A percentile compares a stretch with the other conserved stretches of the same genome.
These are phyloP conservation scores for Coelastrella sp. DNA, from an alignment of 139 green algal genomes.

Conservation along the genomic window DNA sequence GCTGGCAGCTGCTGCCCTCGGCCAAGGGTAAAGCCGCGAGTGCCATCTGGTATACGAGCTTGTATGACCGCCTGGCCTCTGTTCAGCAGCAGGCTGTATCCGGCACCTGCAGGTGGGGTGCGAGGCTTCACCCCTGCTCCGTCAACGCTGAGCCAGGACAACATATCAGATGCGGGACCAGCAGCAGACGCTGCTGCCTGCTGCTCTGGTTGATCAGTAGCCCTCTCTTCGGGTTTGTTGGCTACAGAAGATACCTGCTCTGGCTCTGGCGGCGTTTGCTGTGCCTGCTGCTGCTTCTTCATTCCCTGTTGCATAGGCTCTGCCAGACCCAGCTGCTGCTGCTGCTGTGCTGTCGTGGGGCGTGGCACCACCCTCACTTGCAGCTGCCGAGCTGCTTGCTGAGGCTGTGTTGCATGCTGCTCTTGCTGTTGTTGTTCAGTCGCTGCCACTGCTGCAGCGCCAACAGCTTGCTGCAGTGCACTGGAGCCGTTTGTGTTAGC, in stretches of 20 bases:
- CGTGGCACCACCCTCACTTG: constrained; percentile 32
- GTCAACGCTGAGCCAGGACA: neutral
- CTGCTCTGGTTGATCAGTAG: neutral
- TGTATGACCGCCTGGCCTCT: neutral
- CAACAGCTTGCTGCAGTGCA: neutral
- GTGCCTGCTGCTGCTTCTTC: constrained; percentile 4
- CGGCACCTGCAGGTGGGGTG: constrained; percentile 13
- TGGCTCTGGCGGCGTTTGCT: constrained; percentile 2
- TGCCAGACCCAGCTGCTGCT: neutral
- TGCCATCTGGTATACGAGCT: constrained; percentile 31
- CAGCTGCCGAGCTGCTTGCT: neutral
- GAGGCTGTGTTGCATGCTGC: neutral
- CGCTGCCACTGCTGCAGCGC: neutral
- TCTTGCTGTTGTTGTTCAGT: neutral
- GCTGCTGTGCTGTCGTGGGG: neutral
- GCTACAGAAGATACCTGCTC: too few relatives aligned
- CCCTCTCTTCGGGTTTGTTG: too few relatives aligned
- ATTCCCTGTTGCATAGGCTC: neutral
- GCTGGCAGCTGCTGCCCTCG: neutral
- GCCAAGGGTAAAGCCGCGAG: constrained; percentile 34
- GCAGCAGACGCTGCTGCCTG: constrained; percentile 14
- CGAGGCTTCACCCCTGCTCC: neutral
- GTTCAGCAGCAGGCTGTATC: neutral
- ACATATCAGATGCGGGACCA: too few relatives aligned
- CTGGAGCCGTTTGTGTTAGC: too few relatives aligned